phyloP scores from a whole-genome alignment of 331 rosid species.

The Rosa hybrid region DNA sequence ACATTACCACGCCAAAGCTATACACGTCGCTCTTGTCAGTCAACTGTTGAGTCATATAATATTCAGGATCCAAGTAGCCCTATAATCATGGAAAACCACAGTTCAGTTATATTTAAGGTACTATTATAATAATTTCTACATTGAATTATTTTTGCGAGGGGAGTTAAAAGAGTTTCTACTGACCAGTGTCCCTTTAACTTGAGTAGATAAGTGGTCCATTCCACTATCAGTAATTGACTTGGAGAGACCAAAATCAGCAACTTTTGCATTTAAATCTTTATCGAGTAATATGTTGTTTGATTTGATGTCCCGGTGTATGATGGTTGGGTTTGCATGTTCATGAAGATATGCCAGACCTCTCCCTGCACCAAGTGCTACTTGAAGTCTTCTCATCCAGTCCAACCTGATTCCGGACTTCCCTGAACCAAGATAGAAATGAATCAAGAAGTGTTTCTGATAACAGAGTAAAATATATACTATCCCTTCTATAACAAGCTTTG shows the following conservation, averaged over 20 bases:
- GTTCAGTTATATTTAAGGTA: background rate
- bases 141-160: background rate
- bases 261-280: conserved; percentile 22
- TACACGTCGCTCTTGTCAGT: conserved; percentile 75
- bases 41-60: conserved; percentile 60
- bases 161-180: background rate
- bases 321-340: conserved; percentile 28
- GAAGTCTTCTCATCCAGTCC: conserved; percentile 30
- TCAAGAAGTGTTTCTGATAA: background rate
- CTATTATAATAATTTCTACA: background rate
- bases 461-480: background rate
- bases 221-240: conserved; percentile 16
- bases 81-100: background rate
- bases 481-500: background rate
- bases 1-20: conserved; percentile 65
- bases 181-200: conserved; percentile 30
- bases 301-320: conserved; percentile 32
- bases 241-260: conserved; percentile 32
- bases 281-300: conserved; percentile 28
- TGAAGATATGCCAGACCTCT: conserved; percentile 27
- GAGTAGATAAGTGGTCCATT: conserved; percentile 18
- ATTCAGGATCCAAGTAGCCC: conserved; percentile 82
- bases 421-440: background rate
- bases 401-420: conserved; percentile 30
- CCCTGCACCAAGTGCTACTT: conserved; percentile 20